A percentile compares a stretch with the other conserved stretches of the same genome.
phyloP scores from a whole-genome alignment of 306 rosid species.

The Sicyos edulis region DNA sequence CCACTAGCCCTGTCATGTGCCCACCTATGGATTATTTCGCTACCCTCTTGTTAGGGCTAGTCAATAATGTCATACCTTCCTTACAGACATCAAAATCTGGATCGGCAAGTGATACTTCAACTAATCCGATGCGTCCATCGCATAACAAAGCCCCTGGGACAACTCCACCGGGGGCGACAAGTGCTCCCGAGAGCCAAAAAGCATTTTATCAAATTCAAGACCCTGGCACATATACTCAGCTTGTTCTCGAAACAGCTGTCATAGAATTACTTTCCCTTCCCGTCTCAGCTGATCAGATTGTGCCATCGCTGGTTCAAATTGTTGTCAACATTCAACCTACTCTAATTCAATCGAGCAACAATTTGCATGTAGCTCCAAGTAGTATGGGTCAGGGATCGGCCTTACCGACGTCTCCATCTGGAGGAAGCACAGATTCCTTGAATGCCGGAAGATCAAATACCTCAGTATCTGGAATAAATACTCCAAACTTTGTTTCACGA shows the following conservation, averaged over 20 bases:
- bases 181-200: constrained; percentile 68
- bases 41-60: constrained; percentile 81
- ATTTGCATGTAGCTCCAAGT: constrained; percentile 67
- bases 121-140: constrained; percentile 46
- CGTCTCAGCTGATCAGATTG: constrained; percentile 74
- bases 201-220: constrained; percentile 97
- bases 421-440: constrained; percentile 95
- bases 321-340: constrained; percentile 90
- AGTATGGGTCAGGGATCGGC: constrained; percentile 78
- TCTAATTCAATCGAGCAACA: constrained; percentile 74
- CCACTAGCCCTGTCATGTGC: constrained; percentile 65
- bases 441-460: constrained; percentile 84
- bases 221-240: constrained; percentile 94
- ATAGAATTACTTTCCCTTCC: constrained; percentile 93
- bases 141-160: constrained; percentile 62
- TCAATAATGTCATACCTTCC: constrained; percentile 93
- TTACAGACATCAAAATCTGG: constrained; percentile 77
- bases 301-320: constrained; percentile 83
- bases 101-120: constrained; percentile 44
- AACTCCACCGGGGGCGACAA: constrained; percentile 64
- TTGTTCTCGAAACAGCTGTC: constrained; percentile 94
- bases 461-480: constrained; percentile 72
- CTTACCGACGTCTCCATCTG: constrained; percentile 94
- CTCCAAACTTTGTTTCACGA: constrained; percentile 79
- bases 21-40: constrained; percentile 93